Percentiles rank a stretch among this genome's conserved stretches.
These are phyloP conservation scores for Salvia rosmarinus DNA, from an alignment of 257 asterid genomes.

Conservation along the genomic window DNA sequence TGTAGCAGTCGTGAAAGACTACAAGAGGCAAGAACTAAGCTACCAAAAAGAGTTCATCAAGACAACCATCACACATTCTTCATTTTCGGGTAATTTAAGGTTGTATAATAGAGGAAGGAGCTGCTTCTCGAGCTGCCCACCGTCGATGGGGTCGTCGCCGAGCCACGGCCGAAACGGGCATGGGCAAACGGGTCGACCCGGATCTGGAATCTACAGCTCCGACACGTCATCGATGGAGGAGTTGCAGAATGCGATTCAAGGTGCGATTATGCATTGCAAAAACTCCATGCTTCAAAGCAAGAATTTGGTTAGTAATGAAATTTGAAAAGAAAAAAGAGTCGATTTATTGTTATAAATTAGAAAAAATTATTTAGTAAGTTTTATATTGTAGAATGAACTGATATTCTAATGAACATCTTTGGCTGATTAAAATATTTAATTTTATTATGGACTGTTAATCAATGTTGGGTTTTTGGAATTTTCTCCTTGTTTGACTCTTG, in stretches of 20 bases:
- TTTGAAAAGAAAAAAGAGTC: slow-evolving; percentile 19
- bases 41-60: slow-evolving; percentile 8
- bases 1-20: neutral
- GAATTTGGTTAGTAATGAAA: slow-evolving; percentile 49
- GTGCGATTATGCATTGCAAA: slow-evolving; percentile 84
- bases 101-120: slow-evolving; percentile 58
- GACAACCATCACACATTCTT: slow-evolving; percentile 55
- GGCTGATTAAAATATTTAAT: slow-evolving; percentile 2
- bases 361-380: neutral
- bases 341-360: neutral
- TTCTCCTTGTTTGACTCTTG: slow-evolving; percentile 33
- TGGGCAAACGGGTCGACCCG: slow-evolving; percentile 42
- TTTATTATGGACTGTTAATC: slow-evolving; percentile 15
- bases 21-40: neutral
- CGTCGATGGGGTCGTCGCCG: slow-evolving; percentile 87
- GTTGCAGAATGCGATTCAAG: slow-evolving; percentile 85
- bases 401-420: slow-evolving; percentile 25
- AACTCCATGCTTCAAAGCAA: slow-evolving; percentile 65
- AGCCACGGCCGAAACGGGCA: slow-evolving; percentile 51
- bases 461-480: slow-evolving; percentile 3
- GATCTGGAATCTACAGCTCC: slow-evolving; percentile 26
- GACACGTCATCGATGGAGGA: slow-evolving; percentile 88
- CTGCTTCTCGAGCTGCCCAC: slow-evolving; percentile 79
- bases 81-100: slow-evolving; percentile 74
- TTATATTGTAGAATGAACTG: slow-evolving; percentile 41